phyloP scores from a whole-genome alignment of 2,329 filamentous ascomycete species.

The Exophiala sp. region DNA sequence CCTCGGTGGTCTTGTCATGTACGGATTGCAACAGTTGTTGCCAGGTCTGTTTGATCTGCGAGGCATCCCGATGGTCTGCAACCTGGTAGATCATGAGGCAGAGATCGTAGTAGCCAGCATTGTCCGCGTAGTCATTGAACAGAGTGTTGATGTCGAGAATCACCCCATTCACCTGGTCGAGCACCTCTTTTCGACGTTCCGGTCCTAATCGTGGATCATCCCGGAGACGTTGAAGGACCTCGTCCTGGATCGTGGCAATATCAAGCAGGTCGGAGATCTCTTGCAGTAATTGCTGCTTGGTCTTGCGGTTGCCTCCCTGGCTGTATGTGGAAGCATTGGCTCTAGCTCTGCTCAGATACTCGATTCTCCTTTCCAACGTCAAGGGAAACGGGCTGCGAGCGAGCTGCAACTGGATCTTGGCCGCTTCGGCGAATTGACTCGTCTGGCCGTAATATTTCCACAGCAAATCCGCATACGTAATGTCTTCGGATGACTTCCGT shows the following conservation, averaged over 20 bases:
- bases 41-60: conserved; percentile 82
- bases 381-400: conserved; percentile 77
- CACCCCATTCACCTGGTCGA: conserved; percentile 65
- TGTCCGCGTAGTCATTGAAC: conserved; percentile 88
- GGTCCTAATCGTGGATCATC: conserved; percentile 63
- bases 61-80: conserved; percentile 82
- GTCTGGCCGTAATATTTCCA: conserved; percentile 89
- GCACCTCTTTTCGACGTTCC: conserved; percentile 59
- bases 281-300: conserved; percentile 77
- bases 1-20: conserved; percentile 51
- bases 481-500: conserved; percentile 64
- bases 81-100: conserved; percentile 88
- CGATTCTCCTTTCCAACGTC: conserved; percentile 76
- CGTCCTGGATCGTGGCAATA: conserved; percentile 90
- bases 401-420: conserved; percentile 74
- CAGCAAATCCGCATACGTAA: conserved; percentile 78
- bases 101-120: conserved; percentile 87
- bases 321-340: conserved; percentile 84
- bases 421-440: conserved; percentile 76
- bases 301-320: conserved; percentile 67
- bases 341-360: conserved; percentile 82
- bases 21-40: conserved; percentile 68
- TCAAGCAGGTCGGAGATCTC: conserved; percentile 82
- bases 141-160: conserved; percentile 74
- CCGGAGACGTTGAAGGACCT: conserved; percentile 71